Conservation (phyloP, 768 basidiomycete species). For the Leucocoprinus sp. region DNA sequence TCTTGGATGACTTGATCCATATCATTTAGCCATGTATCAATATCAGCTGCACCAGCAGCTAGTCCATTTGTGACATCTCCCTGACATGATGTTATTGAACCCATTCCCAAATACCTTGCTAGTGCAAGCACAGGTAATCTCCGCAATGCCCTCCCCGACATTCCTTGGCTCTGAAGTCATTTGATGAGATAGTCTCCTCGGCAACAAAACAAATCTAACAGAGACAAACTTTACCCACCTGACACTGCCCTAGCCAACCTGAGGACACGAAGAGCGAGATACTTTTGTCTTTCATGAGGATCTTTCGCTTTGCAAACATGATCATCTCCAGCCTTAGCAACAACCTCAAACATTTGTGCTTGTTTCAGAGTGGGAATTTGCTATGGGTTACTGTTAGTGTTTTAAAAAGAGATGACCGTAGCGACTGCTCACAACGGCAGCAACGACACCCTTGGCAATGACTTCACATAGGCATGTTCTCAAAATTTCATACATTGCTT, state of each 20-base stretch:
- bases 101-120: conserved; percentile 67
- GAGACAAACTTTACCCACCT: too few relatives aligned
- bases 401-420: not conserved
- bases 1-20: conserved; percentile 71
- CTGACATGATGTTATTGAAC: conserved; percentile 16
- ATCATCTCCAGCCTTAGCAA: conserved; percentile 21
- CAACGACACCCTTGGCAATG: conserved; percentile 62
- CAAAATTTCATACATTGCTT: conserved; percentile 91
- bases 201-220: too few relatives aligned
- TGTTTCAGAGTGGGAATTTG: conserved; percentile 54
- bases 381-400: conserved; percentile 25
- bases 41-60: conserved; percentile 25
- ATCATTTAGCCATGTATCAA: conserved; percentile 76
- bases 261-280: conserved; percentile 50
- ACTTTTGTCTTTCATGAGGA: conserved; percentile 41
- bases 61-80: not conserved
- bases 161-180: conserved; percentile 49
- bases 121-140: conserved; percentile 92
- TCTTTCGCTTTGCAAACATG: conserved; percentile 17
- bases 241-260: conserved; percentile 69
- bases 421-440: conserved; percentile 41
- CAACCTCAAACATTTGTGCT: conserved; percentile 48
- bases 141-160: conserved; percentile 89
- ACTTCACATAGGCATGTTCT: conserved; percentile 78
- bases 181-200: not conserved